Evolutionary conservation across 768 basidiomycete species (phyloP), one percentile per base, ranked within the genome.

Genomic region (Auricularia auricula-judae): DNA sequence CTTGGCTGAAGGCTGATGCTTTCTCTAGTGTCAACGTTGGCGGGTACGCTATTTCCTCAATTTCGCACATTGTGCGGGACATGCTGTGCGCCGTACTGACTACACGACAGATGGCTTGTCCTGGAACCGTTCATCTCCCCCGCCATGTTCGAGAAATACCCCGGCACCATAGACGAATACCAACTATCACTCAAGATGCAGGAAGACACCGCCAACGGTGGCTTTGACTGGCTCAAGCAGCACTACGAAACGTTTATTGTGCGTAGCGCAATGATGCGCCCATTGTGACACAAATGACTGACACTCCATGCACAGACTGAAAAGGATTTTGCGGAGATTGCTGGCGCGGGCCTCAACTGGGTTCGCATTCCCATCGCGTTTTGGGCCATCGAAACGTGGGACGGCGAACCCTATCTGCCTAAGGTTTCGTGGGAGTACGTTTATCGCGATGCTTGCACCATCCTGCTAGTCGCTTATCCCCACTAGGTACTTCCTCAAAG

Each of bases 201-300:
- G 36, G 80, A 82, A 8, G 87, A 91, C 70, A 84, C 86, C 29
- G 81, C 87, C 54, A 77, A 78, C 58, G 87, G 88, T 23, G 86
- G 90, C 60, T 75, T 89, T 53, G 70, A 68, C 33, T 85, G 88
- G 68, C 77, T 99, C 65, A 90, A 91, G 72, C 79, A 86, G 44
- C 97, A 99, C 72, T 99, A 98, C 75, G 80, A 87, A 68, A 96
- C 95, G 1, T 98, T 98, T 74, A 93, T 98, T 70, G 92, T 93
- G 70, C 65, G 85, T 73, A 4, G 43, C 10, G 61, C 51, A 18
- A 16, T 33, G 44, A 36, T 56, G 14, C 58, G 60, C 36, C n/a
- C 44, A 4, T 18, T 61, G 29, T 36, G 18, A 39, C 2, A 66
- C 36, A 43, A 7, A 67, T 66, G 29, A 18, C 56, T 59, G 33